phyloP scores from a whole-genome alignment of 2,329 filamentous ascomycete species.

The Fusarium sp. region DNA sequence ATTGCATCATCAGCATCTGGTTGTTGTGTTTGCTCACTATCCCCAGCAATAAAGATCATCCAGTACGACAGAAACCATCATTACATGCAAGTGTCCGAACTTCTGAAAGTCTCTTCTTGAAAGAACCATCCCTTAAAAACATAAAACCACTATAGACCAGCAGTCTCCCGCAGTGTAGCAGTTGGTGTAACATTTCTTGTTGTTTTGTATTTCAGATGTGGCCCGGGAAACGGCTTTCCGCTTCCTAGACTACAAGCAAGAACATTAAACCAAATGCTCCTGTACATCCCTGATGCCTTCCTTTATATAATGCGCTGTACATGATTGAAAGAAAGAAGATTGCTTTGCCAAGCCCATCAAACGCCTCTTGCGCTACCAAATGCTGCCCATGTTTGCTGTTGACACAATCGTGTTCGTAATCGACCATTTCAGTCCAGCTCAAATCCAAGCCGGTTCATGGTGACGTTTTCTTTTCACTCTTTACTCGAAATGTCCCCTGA shows the following conservation, averaged over 20 bases:
- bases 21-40: conserved; percentile 12
- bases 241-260: conserved; percentile 4
- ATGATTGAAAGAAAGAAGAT: conserved; percentile 18
- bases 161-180: conserved; percentile 3
- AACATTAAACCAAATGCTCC: neutral
- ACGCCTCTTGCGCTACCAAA: conserved; percentile 37
- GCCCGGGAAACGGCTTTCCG: neutral
- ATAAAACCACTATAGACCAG: neutral
- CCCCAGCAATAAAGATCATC: conserved; percentile 11
- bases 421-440: neutral
- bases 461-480: conserved; percentile 11
- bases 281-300: conserved; percentile 1
- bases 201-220: neutral
- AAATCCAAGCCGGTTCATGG: neutral
- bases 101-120: neutral
- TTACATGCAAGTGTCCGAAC: conserved; percentile 13
- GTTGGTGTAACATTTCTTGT: conserved; percentile 3
- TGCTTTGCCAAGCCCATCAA: conserved; percentile 27
- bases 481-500: neutral
- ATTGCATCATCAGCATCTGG: neutral
- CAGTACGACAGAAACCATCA: conserved; percentile 19
- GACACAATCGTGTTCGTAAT: conserved; percentile 9
- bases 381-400: conserved; percentile 20
- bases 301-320: conserved; percentile 26
- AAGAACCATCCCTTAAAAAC: neutral